Conservation (phyloP, 208 protist species). For the Lotmaria passim region DNA sequence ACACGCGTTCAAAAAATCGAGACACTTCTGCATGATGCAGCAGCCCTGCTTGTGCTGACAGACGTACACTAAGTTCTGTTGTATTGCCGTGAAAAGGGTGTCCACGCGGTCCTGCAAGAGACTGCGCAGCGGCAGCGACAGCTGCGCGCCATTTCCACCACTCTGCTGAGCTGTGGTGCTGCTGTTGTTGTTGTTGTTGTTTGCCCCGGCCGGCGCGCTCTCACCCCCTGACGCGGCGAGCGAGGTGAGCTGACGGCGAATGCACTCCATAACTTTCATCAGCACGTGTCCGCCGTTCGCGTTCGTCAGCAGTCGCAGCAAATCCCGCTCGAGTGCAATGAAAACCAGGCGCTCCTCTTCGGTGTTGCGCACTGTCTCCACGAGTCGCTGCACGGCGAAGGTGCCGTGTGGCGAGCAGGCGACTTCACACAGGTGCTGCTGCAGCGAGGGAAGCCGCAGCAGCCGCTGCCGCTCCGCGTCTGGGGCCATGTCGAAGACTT, state of each 20-base stretch:
- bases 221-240: conserved; percentile 1
- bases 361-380: conserved; percentile 86
- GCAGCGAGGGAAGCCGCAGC: conserved; percentile 63
- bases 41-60: conserved; percentile 80
- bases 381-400: conserved; percentile 95
- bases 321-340: conserved; percentile 35
- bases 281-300: conserved; percentile 97
- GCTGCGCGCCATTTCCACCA: too few relatives aligned
- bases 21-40: conserved; percentile 95
- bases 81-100: conserved; percentile 52
- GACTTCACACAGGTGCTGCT: conserved; percentile 48
- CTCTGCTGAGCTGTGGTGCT: background rate
- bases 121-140: conserved; percentile 13
- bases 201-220: background rate
- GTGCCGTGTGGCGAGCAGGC: conserved; percentile 92
- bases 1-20: conserved; percentile 75
- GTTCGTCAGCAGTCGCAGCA: conserved; percentile 92
- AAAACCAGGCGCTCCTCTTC: conserved; percentile 80
- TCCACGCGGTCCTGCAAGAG: conserved; percentile 30
- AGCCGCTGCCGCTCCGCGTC: conserved; percentile 48
- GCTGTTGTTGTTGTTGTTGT: background rate
- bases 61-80: conserved; percentile 52
- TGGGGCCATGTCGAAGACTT: conserved; percentile 79
- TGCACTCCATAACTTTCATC: conserved; percentile 70
- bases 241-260: conserved; percentile 37